Evolutionary conservation across 441 rosid species (phyloP).

Genomic region (Populus tomentosa): DNA sequence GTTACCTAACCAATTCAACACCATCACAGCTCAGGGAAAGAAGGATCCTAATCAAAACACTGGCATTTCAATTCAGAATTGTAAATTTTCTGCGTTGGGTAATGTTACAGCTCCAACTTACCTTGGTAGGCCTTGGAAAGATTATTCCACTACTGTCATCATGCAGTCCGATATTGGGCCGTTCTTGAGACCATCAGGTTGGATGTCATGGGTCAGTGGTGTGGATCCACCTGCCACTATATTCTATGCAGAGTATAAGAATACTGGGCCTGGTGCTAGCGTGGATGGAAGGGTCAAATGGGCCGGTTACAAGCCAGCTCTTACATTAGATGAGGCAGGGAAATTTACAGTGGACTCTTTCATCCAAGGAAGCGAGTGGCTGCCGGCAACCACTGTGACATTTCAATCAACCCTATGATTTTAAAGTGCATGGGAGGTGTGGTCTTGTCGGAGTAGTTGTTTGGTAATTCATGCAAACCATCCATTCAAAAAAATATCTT

Average conservation of each 20-base stretch:
- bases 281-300: conserved; percentile 46
- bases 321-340: conserved; percentile 39
- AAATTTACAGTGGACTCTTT: conserved; percentile 53
- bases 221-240: conserved; percentile 54
- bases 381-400: conserved; percentile 36
- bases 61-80: conserved; percentile 62
- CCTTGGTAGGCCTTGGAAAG: conserved; percentile 80
- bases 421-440: too few relatives aligned
- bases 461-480: too few relatives aligned
- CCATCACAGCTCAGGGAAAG: conserved; percentile 81
- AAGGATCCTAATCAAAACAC: conserved; percentile 53
- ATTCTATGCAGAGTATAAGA: conserved; percentile 59
- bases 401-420: conserved; percentile 32
- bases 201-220: conserved; percentile 52
- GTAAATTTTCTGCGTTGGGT: conserved; percentile 25
- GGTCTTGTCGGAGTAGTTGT: too few relatives aligned
- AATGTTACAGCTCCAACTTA: conserved; percentile 46
- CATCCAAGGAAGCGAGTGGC: conserved; percentile 55
- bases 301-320: conserved; percentile 49
- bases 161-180: conserved; percentile 51
- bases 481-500: too few relatives aligned
- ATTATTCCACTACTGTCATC: conserved; percentile 55
- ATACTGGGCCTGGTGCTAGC: conserved; percentile 49
- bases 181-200: conserved; percentile 46
- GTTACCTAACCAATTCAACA: conserved; percentile 46